These are phyloP conservation scores for Venturiaceae sp. DNA, from an alignment of 2,329 filamentous ascomycete genomes.

Conservation along the genomic window DNA sequence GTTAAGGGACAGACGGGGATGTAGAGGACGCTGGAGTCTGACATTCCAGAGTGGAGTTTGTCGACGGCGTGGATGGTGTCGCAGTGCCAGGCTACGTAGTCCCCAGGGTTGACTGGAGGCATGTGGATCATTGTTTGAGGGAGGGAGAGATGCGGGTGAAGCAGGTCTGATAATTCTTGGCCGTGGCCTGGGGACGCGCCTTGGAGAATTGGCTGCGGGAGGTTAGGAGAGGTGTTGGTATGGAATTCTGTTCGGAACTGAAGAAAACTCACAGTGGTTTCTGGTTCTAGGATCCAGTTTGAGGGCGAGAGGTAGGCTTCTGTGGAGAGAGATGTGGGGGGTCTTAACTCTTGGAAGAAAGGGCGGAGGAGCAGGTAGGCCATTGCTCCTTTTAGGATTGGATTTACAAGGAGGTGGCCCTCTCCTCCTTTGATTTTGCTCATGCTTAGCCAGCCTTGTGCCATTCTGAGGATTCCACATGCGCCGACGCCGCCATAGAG, in stretches of 20 bases:
- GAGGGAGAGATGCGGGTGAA: constrained; percentile 64
- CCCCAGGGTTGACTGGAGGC: constrained; percentile 58
- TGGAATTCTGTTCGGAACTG: not conserved
- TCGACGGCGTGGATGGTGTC: constrained; percentile 79
- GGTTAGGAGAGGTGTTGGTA: not conserved
- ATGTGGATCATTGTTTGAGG: constrained; percentile 61
- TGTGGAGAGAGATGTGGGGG: constrained; percentile 25
- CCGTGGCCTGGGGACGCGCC: constrained; percentile 59
- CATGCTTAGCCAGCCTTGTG: constrained; percentile 83
- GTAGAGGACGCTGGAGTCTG: constrained; percentile 78
- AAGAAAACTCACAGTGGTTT: constrained; percentile 4
- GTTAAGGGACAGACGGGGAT: constrained; percentile 82
- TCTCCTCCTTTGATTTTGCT: constrained; percentile 61
- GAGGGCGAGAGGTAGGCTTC: constrained; percentile 34
- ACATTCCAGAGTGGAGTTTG: constrained; percentile 58
- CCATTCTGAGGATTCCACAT: constrained; percentile 78
- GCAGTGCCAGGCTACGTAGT: constrained; percentile 74
- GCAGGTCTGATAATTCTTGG: constrained; percentile 54
- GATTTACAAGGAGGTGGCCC: constrained; percentile 76
- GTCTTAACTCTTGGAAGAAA: constrained; percentile 57
- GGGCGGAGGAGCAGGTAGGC: constrained; percentile 75
- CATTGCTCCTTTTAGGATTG: constrained; percentile 63
- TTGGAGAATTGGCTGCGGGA: constrained; percentile 46
- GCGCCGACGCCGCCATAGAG: constrained; percentile 73
- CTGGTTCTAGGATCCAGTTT: constrained; percentile 52